Evolutionary conservation across 331 rosid genomes (phyloP), one percentile per base, ranked within the genome.

Genomic region (Cydonia oblonga): DNA sequence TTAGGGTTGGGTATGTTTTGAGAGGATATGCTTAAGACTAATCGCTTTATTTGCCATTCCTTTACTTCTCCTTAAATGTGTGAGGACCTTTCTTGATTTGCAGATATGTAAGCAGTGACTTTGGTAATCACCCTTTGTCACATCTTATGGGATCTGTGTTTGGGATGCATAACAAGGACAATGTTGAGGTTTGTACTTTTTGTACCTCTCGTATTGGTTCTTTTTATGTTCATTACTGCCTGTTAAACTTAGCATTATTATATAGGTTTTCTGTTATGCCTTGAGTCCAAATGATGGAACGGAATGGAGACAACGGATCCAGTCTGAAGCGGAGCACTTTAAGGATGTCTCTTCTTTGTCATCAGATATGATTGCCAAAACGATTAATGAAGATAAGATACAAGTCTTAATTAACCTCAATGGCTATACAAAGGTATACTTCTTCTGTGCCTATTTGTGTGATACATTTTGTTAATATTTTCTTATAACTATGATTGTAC

Each of bases 111-210:
- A 95, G 99, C 78, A 95, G 99, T 70, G 99, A 95, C 81, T 91
- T 95, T 2, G 99, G 99, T 57, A 95, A 95, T 76, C 99, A 95
- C 64, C 99, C 99, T n/a, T 81, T 95, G 82, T 95, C 99, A 33
- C 99, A 95, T 80, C 90, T 95, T 54, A 91, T 95, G 99, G 99
- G 99, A 75, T 95, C 99, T 70, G 84, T 95, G 64, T 95, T 95
- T 81, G 99, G 99, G 70, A 91, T 95, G 99, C 99, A 95, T 82
- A 81, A 86, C 76, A 77, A 78, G 80, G 89, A 88, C 75, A 84
- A 91, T 84, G 96, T 95, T 28, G 97, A 91, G 99, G 99, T 95
- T 78, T 75, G 79, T 68, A 58, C 29, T 51, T 24, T 18, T 68
- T 65, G 23, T 20, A 19, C 56, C 56, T 60, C 14, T 30, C 46